Evolutionary conservation across 768 basidiomycete genomes (phyloP), one percentile per base, ranked within the genome.

Genomic region (Neoboletus brunneissimus): DNA sequence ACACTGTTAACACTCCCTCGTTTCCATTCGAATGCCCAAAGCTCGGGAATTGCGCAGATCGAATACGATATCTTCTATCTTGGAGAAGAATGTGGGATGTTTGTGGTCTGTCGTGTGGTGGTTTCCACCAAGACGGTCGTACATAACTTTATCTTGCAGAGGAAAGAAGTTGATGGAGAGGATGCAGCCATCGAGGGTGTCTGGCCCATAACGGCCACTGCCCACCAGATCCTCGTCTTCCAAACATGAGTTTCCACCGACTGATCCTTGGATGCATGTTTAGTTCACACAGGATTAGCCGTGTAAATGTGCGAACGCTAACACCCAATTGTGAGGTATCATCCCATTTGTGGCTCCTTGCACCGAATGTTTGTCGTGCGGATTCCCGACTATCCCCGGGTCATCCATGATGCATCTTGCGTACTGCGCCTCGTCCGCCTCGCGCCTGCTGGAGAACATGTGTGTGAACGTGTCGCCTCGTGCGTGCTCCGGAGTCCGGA

Each of bases 191-290:
- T 49, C 13, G 65, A 63, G 54, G 71, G 58, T 20, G 60, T 71
- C 27, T 74, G 72, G 71, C 65, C 69, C 15, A 51, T 72, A 1
- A 67, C 62, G 23, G 69, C 69, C 46, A 50, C 50, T 20, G 71
- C 60, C 18, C 71, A 72, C 51, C 69, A 72, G 59, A 70, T 72
- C 48, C 64, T 70, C 32, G 61, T 73, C 48, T 72, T 73, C 48
- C 55, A 58, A 44, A 22, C 56, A 50, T 56, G 62, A 57, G 44
- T 44, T n/a, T 34, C 38, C 44, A 37, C 15, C 3, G 8, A 9
- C 27, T 27, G 47, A 31, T 15, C 18, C 23, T n/a, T 41, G 51
- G 46, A 13, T 31, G 48, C 9, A 22, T 34, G 16, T 15, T 7
- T 8, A 23, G 40, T 44, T 52, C 9, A 47, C 12, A 46, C 52